These are phyloP conservation scores for Agarophyton chilense DNA, from an alignment of 23 red algal genomes.

Conservation along the genomic window DNA sequence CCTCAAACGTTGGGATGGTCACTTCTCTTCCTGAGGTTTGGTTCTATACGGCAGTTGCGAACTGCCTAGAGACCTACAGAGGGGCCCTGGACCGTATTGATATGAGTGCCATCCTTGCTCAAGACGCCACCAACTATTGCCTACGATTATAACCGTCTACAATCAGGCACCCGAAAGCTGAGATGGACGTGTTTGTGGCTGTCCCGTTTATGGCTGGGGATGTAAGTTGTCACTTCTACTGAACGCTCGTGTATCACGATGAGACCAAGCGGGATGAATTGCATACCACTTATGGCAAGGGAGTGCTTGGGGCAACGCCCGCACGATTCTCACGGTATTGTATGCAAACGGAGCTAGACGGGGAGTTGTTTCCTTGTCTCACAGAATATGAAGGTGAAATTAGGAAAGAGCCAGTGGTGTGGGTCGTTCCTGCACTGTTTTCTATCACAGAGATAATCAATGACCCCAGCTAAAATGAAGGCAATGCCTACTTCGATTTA, in stretches of 20 bases:
- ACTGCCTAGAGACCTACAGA: slow-evolving; percentile 1
- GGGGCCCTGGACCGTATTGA: slow-evolving; percentile 6
- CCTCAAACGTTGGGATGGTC: background rate
- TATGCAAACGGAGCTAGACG: slow-evolving; percentile 7
- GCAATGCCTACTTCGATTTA: too few relatives aligned
- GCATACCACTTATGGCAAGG: background rate
- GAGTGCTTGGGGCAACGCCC: slow-evolving; percentile 7
- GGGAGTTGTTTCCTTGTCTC: background rate
- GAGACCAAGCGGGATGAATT: background rate
- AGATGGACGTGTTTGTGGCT: slow-evolving; percentile 8
- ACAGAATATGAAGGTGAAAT: background rate
- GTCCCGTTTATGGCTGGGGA: background rate
- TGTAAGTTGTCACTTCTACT: slow-evolving; percentile 7
- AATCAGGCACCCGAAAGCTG: slow-evolving; percentile 39
- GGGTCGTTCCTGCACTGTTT: slow-evolving; percentile 17
- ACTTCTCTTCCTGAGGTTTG: background rate
- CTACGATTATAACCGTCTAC: too few relatives aligned
- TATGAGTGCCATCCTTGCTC: too few relatives aligned
- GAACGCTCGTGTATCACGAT: slow-evolving; percentile 30
- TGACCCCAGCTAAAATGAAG: background rate
- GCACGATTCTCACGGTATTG: background rate
- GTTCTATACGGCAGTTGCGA: background rate
- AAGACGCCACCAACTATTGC: too few relatives aligned
- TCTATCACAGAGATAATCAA: background rate
- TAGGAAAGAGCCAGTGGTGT: background rate